Evolutionary conservation across 345 rosid species (phyloP), one percentile per base, ranked within the genome.

Genomic region (Ailanthus altissimus): DNA sequence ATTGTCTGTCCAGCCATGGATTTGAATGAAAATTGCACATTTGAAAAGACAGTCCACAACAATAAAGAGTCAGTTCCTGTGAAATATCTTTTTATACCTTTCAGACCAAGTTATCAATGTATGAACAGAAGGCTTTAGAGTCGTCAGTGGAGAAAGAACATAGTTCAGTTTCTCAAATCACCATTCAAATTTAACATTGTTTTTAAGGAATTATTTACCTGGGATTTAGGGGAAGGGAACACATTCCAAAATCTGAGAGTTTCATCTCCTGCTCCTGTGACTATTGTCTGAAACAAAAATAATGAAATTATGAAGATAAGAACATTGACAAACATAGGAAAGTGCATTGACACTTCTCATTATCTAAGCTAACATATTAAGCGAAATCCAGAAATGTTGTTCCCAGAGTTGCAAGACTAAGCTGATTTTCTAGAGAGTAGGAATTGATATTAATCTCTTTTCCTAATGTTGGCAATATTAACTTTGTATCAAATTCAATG

Each of bases 191-290:
- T 67, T 58, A 46, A 47, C 32, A 73, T 25, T 38, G 58, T 38
- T 62, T 28, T 42, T 2, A 47, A 65, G 8, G 2, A n/a, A 25
- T 74, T 40, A 45, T 75, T 76, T 82, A 92, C 99, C 97, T 92
- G 97, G 75, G 93, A 97, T 79, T 94, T 97, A 0, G 94, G 98
- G 63, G 98, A 90, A 58, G 98, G 99, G 83, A 97, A 97, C 67
- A 97, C 97, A 43, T 91, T 94, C 99, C 99, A 97, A 83, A 97
- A 97, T 81, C 98, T 86, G 36, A 94, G 84, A 0, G 99, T 97
- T 82, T 97, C 99, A 78, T 97, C 98, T 77, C 99, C 99, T 67
- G 99, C 99, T 83, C 99, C 99, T 0, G 99, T 94, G 81, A 94
- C 99, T 25, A 97, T 97, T 13, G 93, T 92, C 99, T 97, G 90